phyloP scores from a whole-genome alignment of 1,284 basidiomycete species.

The Neotropicomus parvogracilis region DNA sequence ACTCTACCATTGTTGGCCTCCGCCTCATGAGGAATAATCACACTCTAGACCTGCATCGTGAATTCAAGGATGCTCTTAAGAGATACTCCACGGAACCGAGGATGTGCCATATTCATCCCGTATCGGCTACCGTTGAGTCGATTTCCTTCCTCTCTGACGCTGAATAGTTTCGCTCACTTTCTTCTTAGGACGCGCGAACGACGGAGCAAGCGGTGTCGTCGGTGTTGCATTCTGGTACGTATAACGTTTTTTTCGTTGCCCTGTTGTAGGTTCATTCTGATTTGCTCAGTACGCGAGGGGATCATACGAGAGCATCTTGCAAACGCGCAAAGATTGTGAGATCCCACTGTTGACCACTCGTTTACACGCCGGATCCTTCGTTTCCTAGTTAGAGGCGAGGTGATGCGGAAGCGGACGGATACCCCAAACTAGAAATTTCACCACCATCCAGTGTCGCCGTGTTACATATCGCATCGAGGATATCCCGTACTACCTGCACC shows the following conservation, averaged over 20 bases:
- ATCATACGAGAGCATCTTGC: conserved; percentile 52
- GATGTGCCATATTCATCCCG: conserved; percentile 55
- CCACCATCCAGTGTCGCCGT: no score
- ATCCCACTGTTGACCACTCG: neutral
- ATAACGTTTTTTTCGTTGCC: neutral
- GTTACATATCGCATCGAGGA: conserved; percentile 15
- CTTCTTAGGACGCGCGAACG: conserved; percentile 39
- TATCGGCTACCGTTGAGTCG: conserved; percentile 55
- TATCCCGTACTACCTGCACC: conserved; percentile 10
- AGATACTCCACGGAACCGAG: conserved; percentile 46
- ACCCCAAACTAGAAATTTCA: neutral
- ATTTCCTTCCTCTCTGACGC: neutral
- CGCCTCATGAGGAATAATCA: neutral
- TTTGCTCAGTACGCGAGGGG: conserved; percentile 48
- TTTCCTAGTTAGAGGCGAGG: neutral
- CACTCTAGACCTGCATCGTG: conserved; percentile 41
- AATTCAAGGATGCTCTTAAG: conserved; percentile 55
- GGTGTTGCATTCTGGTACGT: conserved; percentile 35
- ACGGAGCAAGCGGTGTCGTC: conserved; percentile 34
- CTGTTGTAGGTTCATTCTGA: no score
- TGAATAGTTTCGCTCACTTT: conserved; percentile 6
- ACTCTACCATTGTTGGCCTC: neutral
- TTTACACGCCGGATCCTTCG: neutral
- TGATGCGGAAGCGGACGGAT: neutral
- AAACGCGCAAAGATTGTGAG: conserved; percentile 44